These are phyloP conservation scores for Chlamydomonas applanata DNA, from an alignment of 139 green algal species.

Conservation along the genomic window DNA sequence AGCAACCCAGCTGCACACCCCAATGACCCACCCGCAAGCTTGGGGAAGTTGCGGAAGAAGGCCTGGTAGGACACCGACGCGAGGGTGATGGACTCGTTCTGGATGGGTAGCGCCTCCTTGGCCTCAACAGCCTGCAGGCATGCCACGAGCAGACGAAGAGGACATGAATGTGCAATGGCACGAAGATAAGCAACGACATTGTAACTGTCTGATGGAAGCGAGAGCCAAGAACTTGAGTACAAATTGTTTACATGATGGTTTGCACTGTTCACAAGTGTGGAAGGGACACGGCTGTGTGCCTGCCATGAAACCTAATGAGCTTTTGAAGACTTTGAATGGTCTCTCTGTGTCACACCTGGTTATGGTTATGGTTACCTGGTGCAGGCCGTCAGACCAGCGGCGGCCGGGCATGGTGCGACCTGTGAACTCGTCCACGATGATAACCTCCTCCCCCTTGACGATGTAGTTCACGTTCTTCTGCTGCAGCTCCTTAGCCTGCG, in stretches of 20 bases:
- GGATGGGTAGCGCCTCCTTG: constrained; percentile 94
- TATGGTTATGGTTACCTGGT: too few species aligned
- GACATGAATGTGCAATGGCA: too few species aligned
- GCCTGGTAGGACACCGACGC: constrained; percentile 96
- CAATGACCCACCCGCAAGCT: constrained; percentile 49
- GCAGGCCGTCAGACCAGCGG: constrained; percentile 89
- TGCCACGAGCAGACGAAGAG: neutral
- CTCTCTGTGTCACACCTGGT: too few species aligned
- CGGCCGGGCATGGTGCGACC: constrained; percentile 91
- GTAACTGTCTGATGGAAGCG: too few species aligned
- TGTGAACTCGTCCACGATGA: constrained; percentile 99
- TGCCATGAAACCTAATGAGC: too few species aligned
- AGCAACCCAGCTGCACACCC: too few species aligned
- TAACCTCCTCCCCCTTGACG: constrained; percentile 82
- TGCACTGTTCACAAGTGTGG: too few species aligned
- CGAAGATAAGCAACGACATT: too few species aligned
- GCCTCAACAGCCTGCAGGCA: constrained; percentile 87
- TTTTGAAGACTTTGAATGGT: too few species aligned
- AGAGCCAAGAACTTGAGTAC: too few species aligned
- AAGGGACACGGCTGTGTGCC: too few species aligned
- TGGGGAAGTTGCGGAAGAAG: constrained; percentile 73
- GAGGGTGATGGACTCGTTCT: constrained; percentile 94
- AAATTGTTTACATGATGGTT: too few species aligned
- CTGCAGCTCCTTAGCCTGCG: constrained; percentile 92
- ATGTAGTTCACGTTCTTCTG: constrained; percentile 94